phyloP scores from a whole-genome alignment of 345 rosid genomes.

The Dipteronia sinensis region DNA sequence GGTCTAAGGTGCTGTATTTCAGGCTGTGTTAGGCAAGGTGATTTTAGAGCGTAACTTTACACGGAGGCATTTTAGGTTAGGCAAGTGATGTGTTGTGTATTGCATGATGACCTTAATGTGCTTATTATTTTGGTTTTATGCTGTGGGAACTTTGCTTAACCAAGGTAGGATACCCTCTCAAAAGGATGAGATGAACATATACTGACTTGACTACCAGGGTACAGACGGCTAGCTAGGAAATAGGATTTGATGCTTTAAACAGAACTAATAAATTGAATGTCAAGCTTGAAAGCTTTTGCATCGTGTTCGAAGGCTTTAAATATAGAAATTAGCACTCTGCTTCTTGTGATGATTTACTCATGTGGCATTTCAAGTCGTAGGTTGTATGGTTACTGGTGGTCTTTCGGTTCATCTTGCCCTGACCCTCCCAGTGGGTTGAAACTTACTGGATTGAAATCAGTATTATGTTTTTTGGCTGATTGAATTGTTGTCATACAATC shows the following conservation, averaged over 20 bases:
- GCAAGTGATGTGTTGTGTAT: conserved; percentile 1
- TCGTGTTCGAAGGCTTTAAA: not conserved
- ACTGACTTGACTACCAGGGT: not conserved
- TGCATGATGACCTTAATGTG: not conserved
- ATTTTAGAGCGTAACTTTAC: not conserved
- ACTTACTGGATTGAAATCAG: not conserved
- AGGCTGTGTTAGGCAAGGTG: not conserved
- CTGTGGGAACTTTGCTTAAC: not conserved
- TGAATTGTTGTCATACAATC: not conserved
- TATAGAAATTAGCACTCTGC: not conserved
- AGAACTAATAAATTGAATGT: not conserved
- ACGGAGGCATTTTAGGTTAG: not conserved
- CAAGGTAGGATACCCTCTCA: not conserved
- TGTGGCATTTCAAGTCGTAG: not conserved
- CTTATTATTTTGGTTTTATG: not conserved
- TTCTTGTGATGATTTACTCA: not conserved
- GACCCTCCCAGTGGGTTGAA: not conserved
- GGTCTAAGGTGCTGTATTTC: not conserved
- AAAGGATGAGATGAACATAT: not conserved
- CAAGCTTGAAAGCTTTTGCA: not conserved
- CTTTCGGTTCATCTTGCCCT: not conserved
- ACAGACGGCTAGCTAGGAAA: not conserved
- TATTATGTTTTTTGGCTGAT: not conserved
- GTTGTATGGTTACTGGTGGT: not conserved
- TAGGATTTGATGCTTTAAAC: not conserved